Base-by-base conservation (phyloP, 2,329 filamentous ascomycete genomes). In the Monilinia fructicola region DNA sequence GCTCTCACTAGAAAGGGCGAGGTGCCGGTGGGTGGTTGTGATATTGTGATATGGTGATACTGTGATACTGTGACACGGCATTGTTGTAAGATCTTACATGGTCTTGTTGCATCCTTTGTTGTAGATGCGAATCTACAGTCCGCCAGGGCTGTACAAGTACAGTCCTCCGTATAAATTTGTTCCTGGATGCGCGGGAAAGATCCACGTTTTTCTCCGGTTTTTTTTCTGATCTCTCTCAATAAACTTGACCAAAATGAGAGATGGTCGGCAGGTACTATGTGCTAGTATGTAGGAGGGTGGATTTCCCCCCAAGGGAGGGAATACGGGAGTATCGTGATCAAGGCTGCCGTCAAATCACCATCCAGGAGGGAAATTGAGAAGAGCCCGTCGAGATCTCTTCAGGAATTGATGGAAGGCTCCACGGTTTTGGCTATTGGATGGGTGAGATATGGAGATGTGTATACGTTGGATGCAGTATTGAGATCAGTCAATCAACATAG, bases 171-270 rank as follows among this genome's bases (percentile, higher is more conserved):
- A 11, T 46, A 23, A 46, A 35, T 46, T 48, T 21, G 56, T 48
- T 59, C 56, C 56, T 59, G 42, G 42, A 5, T 14, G 23, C 6
- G 26, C 26, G 42, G 42, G 56, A 35, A n/a, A 48, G 56, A 23
- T 35, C 26, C 56, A 48, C 56, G 56, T 59, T 59, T 44, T 18
- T 59, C 55, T 59, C 55, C 18, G 40, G 40, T 26, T 56, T 38
- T 59, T 44, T 59, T 59, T 59, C 16, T 46, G 40, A 59, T 31
- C 55, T 46, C 18, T 59, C 56, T 59, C 11, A 59, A 48, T n/a
- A 35, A 21, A 35, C 26, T 48, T 35, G 42, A 16, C 26, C 42
- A 10, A 21, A 11, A 59, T 35, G 23, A 23, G 42, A 23, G 35
- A 35, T 10, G 18, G 31, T 35, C 6, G 31, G 31, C 31, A 4